Evolutionary conservation across 306 rosid species (phyloP).

Genomic region (Cicer chorassanicum): DNA sequence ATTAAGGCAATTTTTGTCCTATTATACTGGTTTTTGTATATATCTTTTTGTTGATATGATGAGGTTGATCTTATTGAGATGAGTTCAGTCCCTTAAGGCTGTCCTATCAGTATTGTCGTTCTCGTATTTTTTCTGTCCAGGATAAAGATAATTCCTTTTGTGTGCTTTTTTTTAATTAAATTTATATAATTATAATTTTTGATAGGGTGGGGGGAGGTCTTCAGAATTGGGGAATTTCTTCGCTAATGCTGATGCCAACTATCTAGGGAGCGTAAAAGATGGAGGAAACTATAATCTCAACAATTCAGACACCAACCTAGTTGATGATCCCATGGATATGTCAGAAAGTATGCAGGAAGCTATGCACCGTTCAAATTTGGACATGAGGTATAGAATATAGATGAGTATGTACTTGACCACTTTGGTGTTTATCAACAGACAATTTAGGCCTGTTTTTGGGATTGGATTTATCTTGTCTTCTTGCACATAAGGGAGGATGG

Average conservation of each 20-base stretch:
- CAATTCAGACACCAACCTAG: conserved; percentile 50
- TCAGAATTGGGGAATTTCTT: conserved; percentile 85
- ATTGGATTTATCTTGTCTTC: conserved; percentile 23
- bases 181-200: conserved; percentile 48
- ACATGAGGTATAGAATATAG: conserved; percentile 82
- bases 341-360: conserved; percentile 99
- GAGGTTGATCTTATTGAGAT: conserved; percentile 34
- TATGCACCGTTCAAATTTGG: conserved; percentile 96
- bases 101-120: conserved; percentile 20
- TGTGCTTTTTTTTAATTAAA: neutral
- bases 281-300: conserved; percentile 59
- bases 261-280: conserved; percentile 61
- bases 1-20: conserved; percentile 9
- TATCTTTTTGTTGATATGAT: conserved; percentile 37
- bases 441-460: conserved; percentile 15
- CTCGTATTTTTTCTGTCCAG: conserved; percentile 30
- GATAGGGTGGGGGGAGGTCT: conserved; percentile 80
- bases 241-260: conserved; percentile 82
- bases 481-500: conserved; percentile 30
- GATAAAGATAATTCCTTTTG: conserved; percentile 23
- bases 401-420: conserved; percentile 49
- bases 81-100: conserved; percentile 29
- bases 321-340: conserved; percentile 93
- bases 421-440: conserved; percentile 12
- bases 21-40: conserved; percentile 2